Percentiles rank a stretch among this genome's conserved stretches.
Evolutionary conservation across 352 stramenopile genomes (phyloP).

Genomic region (Phytophthora pinifolia): DNA sequence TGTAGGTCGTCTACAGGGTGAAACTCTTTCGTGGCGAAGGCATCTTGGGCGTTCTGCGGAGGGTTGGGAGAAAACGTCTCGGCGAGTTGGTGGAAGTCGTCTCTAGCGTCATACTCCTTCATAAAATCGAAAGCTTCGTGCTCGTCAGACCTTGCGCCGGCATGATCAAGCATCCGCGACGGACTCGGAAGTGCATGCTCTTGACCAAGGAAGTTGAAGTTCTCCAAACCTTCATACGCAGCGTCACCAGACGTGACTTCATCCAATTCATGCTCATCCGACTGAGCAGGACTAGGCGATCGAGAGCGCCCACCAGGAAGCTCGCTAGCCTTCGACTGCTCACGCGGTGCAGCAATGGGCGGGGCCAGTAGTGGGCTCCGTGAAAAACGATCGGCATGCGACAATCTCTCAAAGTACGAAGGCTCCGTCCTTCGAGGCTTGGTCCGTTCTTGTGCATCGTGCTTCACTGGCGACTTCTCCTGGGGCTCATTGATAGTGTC

Average conservation of each 20-base stretch:
- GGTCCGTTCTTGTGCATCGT: neutral
- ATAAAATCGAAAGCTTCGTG: constrained; percentile 8
- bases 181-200: constrained; percentile 5
- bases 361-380: constrained; percentile 12
- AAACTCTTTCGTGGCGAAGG: neutral
- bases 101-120: neutral
- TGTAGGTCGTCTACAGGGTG: constrained; percentile 3
- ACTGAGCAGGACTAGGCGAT: too few species aligned
- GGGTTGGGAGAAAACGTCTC: neutral
- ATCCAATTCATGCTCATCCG: neutral
- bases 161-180: neutral
- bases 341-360: neutral
- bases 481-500: constrained; percentile 7
- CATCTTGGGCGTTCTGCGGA: neutral
- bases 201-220: neutral
- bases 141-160: neutral
- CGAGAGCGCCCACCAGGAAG: neutral
- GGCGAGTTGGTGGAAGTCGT: neutral
- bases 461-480: neutral
- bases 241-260: neutral
- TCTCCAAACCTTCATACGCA: constrained; percentile 2
- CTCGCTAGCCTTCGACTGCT: constrained; percentile 1
- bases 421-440: neutral
- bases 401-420: constrained; percentile 23
- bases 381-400: constrained; percentile 15